Percentiles rank a stretch among this genome's conserved stretches.
Evolutionary conservation across 345 rosid genomes (phyloP).

Genomic region (Gynandropsis gynandra): DNA sequence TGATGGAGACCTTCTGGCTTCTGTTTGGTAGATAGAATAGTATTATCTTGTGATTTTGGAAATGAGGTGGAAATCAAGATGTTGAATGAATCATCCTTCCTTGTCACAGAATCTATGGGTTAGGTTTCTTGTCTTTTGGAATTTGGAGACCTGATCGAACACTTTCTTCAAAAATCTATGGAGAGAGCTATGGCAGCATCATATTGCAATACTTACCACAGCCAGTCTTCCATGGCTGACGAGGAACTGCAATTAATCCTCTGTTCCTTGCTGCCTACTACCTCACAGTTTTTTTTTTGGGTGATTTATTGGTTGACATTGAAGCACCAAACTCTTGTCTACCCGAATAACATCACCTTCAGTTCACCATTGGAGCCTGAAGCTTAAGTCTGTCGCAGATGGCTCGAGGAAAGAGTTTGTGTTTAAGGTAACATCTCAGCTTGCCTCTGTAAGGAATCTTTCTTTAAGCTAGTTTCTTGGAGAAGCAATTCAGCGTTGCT

Average conservation of each 20-base stretch:
- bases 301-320: conserved; percentile 89
- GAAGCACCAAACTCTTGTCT: conserved; percentile 64
- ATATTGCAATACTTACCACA: conserved; percentile 79
- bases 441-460: neutral
- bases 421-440: conserved; percentile 52
- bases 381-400: conserved; percentile 50
- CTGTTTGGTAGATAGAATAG: neutral
- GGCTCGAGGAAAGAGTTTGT: conserved; percentile 72
- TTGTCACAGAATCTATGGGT: neutral
- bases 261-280: conserved; percentile 93
- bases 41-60: conserved; percentile 1
- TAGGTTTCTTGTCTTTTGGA: neutral
- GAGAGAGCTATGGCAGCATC: conserved; percentile 37
- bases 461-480: no score
- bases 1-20: no score
- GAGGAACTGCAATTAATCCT: conserved; percentile 94
- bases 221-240: conserved; percentile 98
- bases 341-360: conserved; percentile 53
- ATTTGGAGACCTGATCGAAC: neutral
- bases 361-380: conserved; percentile 64
- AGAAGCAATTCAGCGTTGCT: no score
- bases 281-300: conserved; percentile 80
- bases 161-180: conserved; percentile 27
- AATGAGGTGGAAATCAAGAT: no score
- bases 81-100: neutral